Percentiles rank a stretch among this genome's conserved stretches.
Evolutionary conservation across 495 filamentous ascomycete species (phyloP).

Genomic region (Talaromyces wortmannii): DNA sequence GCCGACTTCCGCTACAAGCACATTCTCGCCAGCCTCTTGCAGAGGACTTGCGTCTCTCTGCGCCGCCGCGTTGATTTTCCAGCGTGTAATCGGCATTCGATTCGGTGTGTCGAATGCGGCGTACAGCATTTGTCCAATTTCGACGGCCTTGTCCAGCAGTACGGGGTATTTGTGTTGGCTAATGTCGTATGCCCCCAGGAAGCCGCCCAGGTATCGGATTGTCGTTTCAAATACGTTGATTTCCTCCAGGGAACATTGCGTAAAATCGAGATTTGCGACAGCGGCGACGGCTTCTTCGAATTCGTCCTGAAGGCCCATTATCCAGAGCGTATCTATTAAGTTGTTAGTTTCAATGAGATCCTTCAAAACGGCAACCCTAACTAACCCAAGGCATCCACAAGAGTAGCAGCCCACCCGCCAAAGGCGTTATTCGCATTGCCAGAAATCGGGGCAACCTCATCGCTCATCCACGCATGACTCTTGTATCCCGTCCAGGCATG

Average conservation of each 20-base stretch:
- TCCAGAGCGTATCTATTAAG: conserved; percentile 74
- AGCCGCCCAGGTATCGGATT: conserved; percentile 44
- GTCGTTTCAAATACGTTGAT: conserved; percentile 38
- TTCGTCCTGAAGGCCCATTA: conserved; percentile 73
- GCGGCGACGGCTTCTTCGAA: conserved; percentile 68
- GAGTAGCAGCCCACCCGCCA: conserved; percentile 60
- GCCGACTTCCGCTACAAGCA: conserved; percentile 71
- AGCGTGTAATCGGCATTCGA: conserved; percentile 19
- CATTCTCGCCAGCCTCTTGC: neutral
- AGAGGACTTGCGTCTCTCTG: neutral
- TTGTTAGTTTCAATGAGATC: too few relatives aligned
- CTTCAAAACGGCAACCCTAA: neutral
- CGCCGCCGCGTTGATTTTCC: neutral
- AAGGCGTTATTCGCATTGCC: conserved; percentile 56
- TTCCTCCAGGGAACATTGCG: conserved; percentile 33
- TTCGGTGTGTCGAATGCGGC: conserved; percentile 31
- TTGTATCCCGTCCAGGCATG: conserved; percentile 61
- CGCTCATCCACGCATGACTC: conserved; percentile 58
- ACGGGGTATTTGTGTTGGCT: conserved; percentile 24
- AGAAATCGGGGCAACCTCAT: conserved; percentile 59
- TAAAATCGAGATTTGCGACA: conserved; percentile 68
- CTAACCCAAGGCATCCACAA: conserved; percentile 54
- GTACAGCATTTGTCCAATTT: conserved; percentile 30
- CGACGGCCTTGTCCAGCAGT: conserved; percentile 23
- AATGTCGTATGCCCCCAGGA: conserved; percentile 44